phyloP scores from a whole-genome alignment of 768 basidiomycete species.

The Pleurotus eryngii region DNA sequence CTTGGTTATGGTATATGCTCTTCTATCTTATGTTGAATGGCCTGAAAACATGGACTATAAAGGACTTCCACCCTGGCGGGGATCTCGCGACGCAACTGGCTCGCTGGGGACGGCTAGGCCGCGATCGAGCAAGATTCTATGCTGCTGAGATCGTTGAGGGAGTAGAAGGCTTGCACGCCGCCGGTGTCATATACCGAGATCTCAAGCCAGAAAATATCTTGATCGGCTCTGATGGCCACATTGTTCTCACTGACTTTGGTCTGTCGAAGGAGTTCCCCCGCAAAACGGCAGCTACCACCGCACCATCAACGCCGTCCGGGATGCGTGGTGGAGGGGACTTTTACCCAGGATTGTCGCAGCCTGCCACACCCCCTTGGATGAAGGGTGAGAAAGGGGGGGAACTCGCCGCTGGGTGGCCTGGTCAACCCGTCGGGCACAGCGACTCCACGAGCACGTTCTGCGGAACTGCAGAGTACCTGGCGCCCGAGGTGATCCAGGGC shows the following conservation, averaged over 20 bases:
- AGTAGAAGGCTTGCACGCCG: constrained; percentile 88
- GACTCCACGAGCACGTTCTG: constrained; percentile 88
- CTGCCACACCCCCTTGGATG: constrained; percentile 76
- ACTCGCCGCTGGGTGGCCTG: constrained; percentile 54
- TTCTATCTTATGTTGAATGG: constrained; percentile 14
- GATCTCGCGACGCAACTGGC: constrained; percentile 97
- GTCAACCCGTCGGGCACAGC: constrained; percentile 40
- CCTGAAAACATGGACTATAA: constrained; percentile 10
- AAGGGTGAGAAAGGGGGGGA: constrained; percentile 56
- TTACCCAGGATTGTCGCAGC: constrained; percentile 42
- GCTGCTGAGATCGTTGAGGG: constrained; percentile 97
- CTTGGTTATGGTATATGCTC: constrained; percentile 78
- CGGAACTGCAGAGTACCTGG: constrained; percentile 95
- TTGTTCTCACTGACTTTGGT: constrained; percentile 97
- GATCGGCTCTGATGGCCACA: constrained; percentile 91
- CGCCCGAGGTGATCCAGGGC: constrained; percentile 95
- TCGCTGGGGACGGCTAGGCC: constrained; percentile 89
- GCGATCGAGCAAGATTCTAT: constrained; percentile 94
- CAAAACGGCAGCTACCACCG: constrained; percentile 37
- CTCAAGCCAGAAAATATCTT: constrained; percentile 97
- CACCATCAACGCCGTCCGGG: constrained; percentile 58
- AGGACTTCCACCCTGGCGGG: constrained; percentile 95
- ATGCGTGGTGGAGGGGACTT: constrained; percentile 43
- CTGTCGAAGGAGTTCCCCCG: constrained; percentile 88
- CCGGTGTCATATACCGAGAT: constrained; percentile 96